Base-by-base conservation (phyloP, 306 rosid genomes). In the Prinsepia uniflora region DNA sequence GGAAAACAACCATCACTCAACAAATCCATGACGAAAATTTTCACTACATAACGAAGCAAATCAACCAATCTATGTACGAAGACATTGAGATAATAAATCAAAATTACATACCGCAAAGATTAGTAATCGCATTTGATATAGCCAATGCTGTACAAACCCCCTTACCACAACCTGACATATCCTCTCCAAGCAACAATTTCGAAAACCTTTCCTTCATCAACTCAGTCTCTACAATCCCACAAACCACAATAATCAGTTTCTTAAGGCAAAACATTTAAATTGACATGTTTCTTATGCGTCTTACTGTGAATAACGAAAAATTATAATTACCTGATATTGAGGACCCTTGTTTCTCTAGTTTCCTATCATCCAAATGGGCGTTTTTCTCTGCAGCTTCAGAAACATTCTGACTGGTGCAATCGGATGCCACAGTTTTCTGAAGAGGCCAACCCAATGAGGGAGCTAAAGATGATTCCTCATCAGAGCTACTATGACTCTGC, bases 161-260 rank as follows among this genome's bases (percentile, higher is more conserved):
- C 77, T 94, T 90, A 75, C 98, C 98, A 67, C 90, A 84, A 17
- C 98, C 98, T 7, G 98, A 94, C 98, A 94, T 89, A 78, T 94
- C 97, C 82, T 94, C 98, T 47, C 98, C 98, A 75, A 94, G 96
- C 75, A 94, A 70, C 86, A 94, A 79, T 76, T 90, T 94, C 58
- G 98, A 78, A 77, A 94, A 90, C 80, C 98, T 83, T 64, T 94
- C 98, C 83, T 85, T 90, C 97, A 93, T 88, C 96, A 94, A 75
- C 74, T 94, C 95, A 73, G 82, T 72, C 79, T 82, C 97, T 94
- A 77, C 58, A 43, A 78, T 12, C 72, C 46, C 70, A 58, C 41
- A 48, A 82, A 83, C 49, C 78, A 79, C 64, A 76, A 80, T 58
- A 80, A 82, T 72, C 19, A 1, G 3, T 17, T 40, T 40, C 69